Conservation (phyloP, 352 stramenopile genomes). For the Pythium oligandrum region DNA sequence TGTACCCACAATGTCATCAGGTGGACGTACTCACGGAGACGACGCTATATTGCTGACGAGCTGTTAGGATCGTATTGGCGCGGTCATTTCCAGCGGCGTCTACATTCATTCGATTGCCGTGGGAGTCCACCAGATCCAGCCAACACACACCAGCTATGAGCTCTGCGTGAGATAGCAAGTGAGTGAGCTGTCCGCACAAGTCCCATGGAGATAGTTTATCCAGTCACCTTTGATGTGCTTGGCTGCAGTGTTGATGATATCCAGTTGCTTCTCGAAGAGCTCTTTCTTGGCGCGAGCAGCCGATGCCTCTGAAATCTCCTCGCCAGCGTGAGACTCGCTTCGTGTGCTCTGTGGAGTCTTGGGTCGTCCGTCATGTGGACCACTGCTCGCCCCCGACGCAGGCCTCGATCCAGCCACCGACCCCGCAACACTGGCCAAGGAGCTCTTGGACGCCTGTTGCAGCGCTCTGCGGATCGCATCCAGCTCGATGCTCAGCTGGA, state of each 20-base stretch:
- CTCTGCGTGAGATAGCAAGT: slow-evolving; percentile 21
- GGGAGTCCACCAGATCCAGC: slow-evolving; percentile 51
- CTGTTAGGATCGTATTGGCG: slow-evolving; percentile 37
- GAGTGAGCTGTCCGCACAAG: no score
- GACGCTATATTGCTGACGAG: slow-evolving; percentile 39
- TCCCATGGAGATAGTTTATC: background rate
- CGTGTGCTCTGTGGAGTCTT: background rate
- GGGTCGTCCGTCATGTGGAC: no score
- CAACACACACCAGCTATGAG: slow-evolving; percentile 28
- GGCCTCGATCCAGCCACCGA: slow-evolving; percentile 10
- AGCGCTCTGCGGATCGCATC: slow-evolving; percentile 45
- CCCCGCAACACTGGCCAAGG: background rate
- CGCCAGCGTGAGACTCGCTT: background rate
- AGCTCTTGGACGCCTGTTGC: slow-evolving; percentile 1
- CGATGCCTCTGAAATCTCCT: slow-evolving; percentile 13
- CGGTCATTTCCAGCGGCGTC: slow-evolving; percentile 31
- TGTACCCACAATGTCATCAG: no score
- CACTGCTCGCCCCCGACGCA: slow-evolving; percentile 1
- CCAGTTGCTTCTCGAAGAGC: slow-evolving; percentile 39
- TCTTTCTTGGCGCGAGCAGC: slow-evolving; percentile 30
- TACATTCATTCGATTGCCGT: slow-evolving; percentile 37
- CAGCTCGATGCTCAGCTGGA: slow-evolving; percentile 72
- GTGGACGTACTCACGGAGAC: slow-evolving; percentile 46
- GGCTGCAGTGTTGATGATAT: slow-evolving; percentile 39
- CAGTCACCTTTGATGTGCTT: slow-evolving; percentile 45